Evolutionary conservation across 148 eudicot genomes (phyloP).

Genomic region (Amaranthus palmeri): DNA sequence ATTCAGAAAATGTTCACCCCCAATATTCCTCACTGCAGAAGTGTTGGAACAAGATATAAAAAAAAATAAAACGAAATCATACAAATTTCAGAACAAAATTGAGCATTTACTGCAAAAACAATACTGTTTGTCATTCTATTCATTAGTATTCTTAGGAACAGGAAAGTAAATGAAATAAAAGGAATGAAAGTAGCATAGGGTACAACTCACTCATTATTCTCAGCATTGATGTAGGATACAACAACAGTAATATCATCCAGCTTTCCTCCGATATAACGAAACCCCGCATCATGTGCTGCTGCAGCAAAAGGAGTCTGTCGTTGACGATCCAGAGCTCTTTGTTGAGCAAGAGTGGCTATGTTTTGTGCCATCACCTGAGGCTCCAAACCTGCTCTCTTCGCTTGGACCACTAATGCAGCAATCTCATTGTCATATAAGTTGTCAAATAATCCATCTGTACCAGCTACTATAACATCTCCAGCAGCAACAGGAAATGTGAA

Average conservation of each 20-base stretch:
- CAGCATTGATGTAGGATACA: constrained; percentile 48
- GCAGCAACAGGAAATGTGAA: constrained; percentile 58
- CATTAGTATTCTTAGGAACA: background rate
- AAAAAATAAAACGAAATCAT: too few relatives aligned
- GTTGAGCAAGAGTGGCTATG: constrained; percentile 60
- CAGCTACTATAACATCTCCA: constrained; percentile 78
- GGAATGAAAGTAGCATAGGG: background rate
- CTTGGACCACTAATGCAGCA: constrained; percentile 49
- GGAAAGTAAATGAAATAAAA: background rate
- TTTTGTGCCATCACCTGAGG: constrained; percentile 58
- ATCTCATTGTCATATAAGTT: constrained; percentile 69
- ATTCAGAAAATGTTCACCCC: background rate
- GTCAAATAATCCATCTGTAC: constrained; percentile 87
- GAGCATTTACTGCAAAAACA: background rate
- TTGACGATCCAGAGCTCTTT: constrained; percentile 50
- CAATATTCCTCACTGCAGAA: background rate
- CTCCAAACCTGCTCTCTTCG: constrained; percentile 35
- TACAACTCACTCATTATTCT: constrained; percentile 24
- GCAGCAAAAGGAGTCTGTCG: constrained; percentile 61
- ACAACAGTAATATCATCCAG: constrained; percentile 88
- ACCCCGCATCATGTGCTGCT: constrained; percentile 82
- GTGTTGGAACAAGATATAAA: background rate
- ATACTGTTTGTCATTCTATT: constrained; percentile 2
- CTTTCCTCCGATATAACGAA: constrained; percentile 70
- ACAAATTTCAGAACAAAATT: background rate